Evolutionary conservation across 192 early-diverging fungal genomes (phyloP).

Genomic region (Podila verticillata): DNA sequence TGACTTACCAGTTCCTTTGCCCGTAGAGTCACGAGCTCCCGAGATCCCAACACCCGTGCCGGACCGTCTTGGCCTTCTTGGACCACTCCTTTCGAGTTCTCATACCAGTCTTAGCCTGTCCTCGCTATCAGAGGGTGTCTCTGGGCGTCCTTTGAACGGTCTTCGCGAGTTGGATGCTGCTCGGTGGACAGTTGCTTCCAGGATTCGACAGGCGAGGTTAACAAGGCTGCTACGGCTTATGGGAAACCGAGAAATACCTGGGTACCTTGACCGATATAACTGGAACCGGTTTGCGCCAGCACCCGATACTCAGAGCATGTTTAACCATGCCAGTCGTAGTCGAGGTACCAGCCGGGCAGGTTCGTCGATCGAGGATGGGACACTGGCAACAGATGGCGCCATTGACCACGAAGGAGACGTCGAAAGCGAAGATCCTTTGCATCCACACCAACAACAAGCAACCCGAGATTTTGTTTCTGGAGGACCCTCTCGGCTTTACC

Average conservation of each 20-base stretch:
- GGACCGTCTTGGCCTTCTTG: conserved; percentile 25
- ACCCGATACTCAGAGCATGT: conserved; percentile 31
- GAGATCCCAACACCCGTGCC: background rate
- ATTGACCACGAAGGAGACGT: background rate
- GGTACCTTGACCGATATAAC: conserved; percentile 7
- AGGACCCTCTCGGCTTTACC: background rate
- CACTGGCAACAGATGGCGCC: background rate
- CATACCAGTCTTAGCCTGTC: background rate
- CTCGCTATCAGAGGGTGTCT: background rate
- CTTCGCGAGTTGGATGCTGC: conserved; percentile 14
- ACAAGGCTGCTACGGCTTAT: conserved; percentile 24
- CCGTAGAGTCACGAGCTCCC: background rate
- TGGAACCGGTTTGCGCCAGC: conserved; percentile 13
- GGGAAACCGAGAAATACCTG: conserved; percentile 9
- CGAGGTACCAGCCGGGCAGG: conserved; percentile 31
- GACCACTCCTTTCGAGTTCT: conserved; percentile 33
- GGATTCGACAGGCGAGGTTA: conserved; percentile 29
- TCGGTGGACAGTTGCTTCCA: conserved; percentile 31
- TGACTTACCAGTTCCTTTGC: too few relatives aligned
- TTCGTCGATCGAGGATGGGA: conserved; percentile 17
- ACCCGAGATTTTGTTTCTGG: background rate
- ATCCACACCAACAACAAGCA: background rate
- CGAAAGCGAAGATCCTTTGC: too few relatives aligned
- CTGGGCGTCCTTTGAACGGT: conserved; percentile 8
- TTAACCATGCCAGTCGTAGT: conserved; percentile 33